phyloP scores from a whole-genome alignment of 1,284 basidiomycete genomes.

The Fomitopsis betulina region DNA sequence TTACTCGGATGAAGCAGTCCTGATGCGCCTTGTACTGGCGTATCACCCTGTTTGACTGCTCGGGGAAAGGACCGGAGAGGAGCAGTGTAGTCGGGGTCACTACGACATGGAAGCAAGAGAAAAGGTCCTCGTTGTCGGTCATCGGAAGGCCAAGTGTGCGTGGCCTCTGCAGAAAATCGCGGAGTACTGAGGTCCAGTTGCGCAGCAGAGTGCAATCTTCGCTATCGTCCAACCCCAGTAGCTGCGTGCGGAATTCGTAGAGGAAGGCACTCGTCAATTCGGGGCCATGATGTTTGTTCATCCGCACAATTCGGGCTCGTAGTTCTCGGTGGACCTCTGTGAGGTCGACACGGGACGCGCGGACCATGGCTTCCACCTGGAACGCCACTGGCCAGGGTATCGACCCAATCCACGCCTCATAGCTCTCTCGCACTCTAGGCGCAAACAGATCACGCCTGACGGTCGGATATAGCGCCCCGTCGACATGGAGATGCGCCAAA shows the following conservation, averaged over 20 bases:
- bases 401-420: constrained; percentile 31
- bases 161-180: constrained; percentile 15
- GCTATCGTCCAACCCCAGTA: constrained; percentile 22
- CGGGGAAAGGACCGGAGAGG: constrained; percentile 58
- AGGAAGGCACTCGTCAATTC: constrained; percentile 36
- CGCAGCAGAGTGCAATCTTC: constrained; percentile 2
- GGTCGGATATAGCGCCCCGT: constrained; percentile 32
- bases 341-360: constrained; percentile 37
- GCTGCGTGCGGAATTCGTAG: constrained; percentile 34
- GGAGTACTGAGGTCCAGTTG: constrained; percentile 11
- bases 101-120: constrained; percentile 49
- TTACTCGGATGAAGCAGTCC: constrained; percentile 59
- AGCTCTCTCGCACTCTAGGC: constrained; percentile 23
- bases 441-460: constrained; percentile 43
- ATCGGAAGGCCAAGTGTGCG: constrained; percentile 5
- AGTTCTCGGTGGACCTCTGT: constrained; percentile 40
- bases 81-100: constrained; percentile 56
- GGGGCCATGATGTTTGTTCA: constrained; percentile 29
- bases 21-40: constrained; percentile 44
- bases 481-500: constrained; percentile 31
- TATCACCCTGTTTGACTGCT: constrained; percentile 64
- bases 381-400: constrained; percentile 49
- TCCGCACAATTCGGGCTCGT: constrained; percentile 28
- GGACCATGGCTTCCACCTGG: constrained; percentile 47
- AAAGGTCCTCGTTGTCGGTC: constrained; percentile 30